A percentile compares a stretch with the other conserved stretches of the same genome.
phyloP scores from a whole-genome alignment of 345 rosid species.

The Cochlearia excelsa region DNA sequence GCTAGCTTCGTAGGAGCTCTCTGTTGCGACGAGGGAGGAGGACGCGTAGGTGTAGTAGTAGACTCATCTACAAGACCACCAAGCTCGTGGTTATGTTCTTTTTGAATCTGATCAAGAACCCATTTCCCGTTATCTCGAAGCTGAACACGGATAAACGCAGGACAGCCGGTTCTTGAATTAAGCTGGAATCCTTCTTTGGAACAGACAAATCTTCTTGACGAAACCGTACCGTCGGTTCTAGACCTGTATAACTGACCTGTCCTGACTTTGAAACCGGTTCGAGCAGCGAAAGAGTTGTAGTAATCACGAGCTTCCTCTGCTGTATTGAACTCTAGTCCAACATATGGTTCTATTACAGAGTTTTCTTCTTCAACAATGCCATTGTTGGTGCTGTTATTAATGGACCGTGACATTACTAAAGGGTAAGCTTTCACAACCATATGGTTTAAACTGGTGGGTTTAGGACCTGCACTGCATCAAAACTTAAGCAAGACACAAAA shows the following conservation, averaged over 20 bases:
- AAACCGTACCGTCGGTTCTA: conserved; percentile 79
- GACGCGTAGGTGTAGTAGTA: conserved; percentile 4
- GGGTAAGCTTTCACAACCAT: conserved; percentile 62
- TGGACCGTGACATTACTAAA: conserved; percentile 40
- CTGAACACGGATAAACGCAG: conserved; percentile 81
- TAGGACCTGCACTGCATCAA: conserved; percentile 54
- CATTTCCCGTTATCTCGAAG: conserved; percentile 76
- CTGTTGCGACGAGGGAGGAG: conserved; percentile 32
- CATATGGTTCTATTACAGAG: conserved; percentile 51
- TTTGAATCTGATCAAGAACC: conserved; percentile 75
- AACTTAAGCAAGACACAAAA: background rate
- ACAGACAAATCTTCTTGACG: conserved; percentile 80
- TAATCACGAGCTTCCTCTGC: conserved; percentile 75
- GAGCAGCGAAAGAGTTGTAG: conserved; percentile 55
- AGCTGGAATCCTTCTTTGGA: conserved; percentile 86
- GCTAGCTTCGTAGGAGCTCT: conserved; percentile 42
- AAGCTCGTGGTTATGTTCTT: conserved; percentile 86
- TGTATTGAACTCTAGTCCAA: conserved; percentile 73
- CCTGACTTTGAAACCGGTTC: conserved; percentile 65
- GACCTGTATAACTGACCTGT: conserved; percentile 84
- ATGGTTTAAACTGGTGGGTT: conserved; percentile 25
- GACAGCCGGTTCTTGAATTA: conserved; percentile 78
- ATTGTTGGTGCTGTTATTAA: background rate
- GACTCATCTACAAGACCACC: conserved; percentile 37
- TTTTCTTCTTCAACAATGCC: conserved; percentile 43